Base-by-base conservation (phyloP, 176 grass and related monocot species). In the Triticum dicoccoides region DNA sequence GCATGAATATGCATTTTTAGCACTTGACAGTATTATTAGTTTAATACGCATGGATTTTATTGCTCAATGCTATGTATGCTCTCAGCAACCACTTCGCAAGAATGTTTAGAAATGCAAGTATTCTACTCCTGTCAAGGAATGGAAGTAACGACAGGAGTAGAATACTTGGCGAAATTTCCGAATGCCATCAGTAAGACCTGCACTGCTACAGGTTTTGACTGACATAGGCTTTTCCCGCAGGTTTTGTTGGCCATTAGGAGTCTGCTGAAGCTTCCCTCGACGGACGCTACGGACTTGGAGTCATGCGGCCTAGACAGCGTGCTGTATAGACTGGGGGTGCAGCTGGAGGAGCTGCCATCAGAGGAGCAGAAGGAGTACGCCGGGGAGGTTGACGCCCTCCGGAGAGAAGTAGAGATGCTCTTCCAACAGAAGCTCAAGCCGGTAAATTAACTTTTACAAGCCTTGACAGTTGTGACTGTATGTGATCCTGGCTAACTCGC, bases 341-440 rank as follows among this genome's bases (percentile, higher is more conserved):
- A 96, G 34, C 62, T 98, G 51, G 93, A 91, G 69, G 92, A 87
- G 8, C 73, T 90, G 79, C 81, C 87, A 12, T 71, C 87, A 47
- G 93, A 96, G 45, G 93, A 94, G 42, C 85, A 91, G 56, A 87
- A 79, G 41, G 96, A 98, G 78, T 95, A 91, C 11, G 90, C 82
- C 32, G 79, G 64, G 59, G 96, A 96, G 64, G 85, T 98, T 13
- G 92, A 98, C 65, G 77, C 21, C 65, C 89, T 98, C 11, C 81
- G 96, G 59, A 95, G 61, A 65, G 93, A 96, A 85, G 88, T 98
- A 9, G 58, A 88, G 76, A 86, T 32, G 9, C 81, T 98, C 34
- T 95, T 96, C 76, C 74, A 91, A 47, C 69, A 88, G 56, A 98
- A 98, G 87, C 78, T 96, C 11, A 88, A 93, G 64, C 49, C 83